Evolutionary conservation across 768 basidiomycete species (phyloP).

Genomic region (Coprinopsis strossmayeri): DNA sequence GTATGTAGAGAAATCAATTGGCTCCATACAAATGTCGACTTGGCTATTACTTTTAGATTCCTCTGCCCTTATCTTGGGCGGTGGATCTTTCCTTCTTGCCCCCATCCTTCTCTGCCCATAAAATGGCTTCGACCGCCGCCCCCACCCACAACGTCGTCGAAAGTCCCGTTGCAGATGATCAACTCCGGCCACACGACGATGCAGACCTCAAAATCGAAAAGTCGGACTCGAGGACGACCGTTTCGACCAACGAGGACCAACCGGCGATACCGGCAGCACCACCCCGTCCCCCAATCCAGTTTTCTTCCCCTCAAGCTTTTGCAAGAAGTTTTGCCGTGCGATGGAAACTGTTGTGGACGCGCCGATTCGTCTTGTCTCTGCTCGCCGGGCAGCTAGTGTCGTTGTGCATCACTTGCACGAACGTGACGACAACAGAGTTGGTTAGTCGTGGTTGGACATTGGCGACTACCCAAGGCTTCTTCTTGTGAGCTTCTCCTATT

Average conservation of each 20-base stretch:
- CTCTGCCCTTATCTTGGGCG: too few species aligned
- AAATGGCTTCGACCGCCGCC: too few species aligned
- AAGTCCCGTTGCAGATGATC: too few species aligned
- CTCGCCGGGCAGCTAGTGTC: slow-evolving; percentile 80
- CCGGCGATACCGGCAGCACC: background rate
- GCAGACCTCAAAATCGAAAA: background rate
- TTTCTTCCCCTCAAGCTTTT: slow-evolving; percentile 53
- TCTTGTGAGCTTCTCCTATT: slow-evolving; percentile 52
- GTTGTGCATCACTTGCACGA: slow-evolving; percentile 85
- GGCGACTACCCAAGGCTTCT: slow-evolving; percentile 56
- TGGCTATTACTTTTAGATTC: too few species aligned
- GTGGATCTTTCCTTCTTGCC: too few species aligned
- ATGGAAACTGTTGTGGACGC: slow-evolving; percentile 75
- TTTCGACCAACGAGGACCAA: background rate
- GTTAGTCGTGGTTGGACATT: slow-evolving; percentile 16
- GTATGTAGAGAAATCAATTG: too few species aligned
- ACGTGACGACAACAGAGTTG: slow-evolving; percentile 79
- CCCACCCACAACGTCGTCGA: too few species aligned
- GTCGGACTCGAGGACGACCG: background rate
- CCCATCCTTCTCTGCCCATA: too few species aligned
- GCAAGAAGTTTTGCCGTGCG: slow-evolving; percentile 45
- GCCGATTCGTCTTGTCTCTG: slow-evolving; percentile 60
- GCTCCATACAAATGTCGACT: too few species aligned
- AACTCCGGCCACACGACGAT: too few species aligned
- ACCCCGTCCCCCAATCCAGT: slow-evolving; percentile 57